Conservation (phyloP, 1,139 yeast genomes). For the Saccharomycopsis hybrid region DNA sequence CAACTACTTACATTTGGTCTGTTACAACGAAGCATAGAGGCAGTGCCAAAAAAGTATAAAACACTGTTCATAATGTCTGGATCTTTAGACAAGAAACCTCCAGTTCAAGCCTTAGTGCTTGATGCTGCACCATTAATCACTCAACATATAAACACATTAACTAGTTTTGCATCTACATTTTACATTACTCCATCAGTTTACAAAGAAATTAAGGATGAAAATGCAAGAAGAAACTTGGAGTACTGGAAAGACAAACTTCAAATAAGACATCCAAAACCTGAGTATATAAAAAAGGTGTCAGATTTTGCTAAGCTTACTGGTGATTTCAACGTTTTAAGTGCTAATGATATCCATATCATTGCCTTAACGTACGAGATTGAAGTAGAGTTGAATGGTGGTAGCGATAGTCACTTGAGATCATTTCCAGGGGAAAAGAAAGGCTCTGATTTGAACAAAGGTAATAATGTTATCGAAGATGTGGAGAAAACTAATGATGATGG, state of each 20-base stretch:
- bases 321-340: conserved; percentile 79
- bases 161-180: conserved; percentile 60
- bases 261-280: conserved; percentile 70
- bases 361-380: conserved; percentile 90
- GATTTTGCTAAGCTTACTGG: conserved; percentile 85
- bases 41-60: no score
- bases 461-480: no score
- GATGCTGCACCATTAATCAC: conserved; percentile 96
- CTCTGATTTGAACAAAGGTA: conserved; percentile 16
- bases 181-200: conserved; percentile 91
- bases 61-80: no score
- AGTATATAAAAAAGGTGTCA: conserved; percentile 55
- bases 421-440: conserved; percentile 47
- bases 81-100: conserved; percentile 8
- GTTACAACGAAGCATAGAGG: no score
- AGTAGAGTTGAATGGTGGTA: conserved; percentile 64
- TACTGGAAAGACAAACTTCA: conserved; percentile 63
- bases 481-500: no score
- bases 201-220: conserved; percentile 80
- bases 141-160: conserved; percentile 70
- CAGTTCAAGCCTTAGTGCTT: conserved; percentile 48
- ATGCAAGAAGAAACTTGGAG: conserved; percentile 67
- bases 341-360: conserved; percentile 85
- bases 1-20: no score
- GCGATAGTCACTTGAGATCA: conserved; percentile 49